Conservation (phyloP, 2,329 filamentous ascomycete genomes). For the Neocatenulostroma microsporum region DNA sequence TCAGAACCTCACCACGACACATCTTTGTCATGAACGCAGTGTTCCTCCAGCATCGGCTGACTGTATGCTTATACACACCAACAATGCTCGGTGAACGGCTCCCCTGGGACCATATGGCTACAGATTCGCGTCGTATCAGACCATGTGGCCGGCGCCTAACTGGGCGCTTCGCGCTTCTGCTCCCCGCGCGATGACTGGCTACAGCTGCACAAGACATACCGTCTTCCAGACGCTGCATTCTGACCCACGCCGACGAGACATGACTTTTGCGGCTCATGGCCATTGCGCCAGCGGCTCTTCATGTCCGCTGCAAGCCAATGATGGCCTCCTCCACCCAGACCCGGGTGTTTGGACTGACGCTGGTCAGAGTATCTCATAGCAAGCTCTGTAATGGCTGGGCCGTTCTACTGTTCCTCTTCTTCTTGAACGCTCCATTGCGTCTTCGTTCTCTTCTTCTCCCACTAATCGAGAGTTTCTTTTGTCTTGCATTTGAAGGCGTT, state of each 20-base stretch:
- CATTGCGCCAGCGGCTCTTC: conserved; percentile 4
- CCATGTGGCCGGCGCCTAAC: too few species aligned
- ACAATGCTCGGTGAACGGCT: too few species aligned
- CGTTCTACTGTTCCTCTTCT: too few species aligned
- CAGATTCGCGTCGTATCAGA: too few species aligned
- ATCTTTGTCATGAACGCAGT: too few species aligned
- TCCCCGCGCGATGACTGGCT: not conserved
- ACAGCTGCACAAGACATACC: not conserved
- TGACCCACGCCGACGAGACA: too few species aligned
- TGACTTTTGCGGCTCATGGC: not conserved
- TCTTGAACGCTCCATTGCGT: too few species aligned
- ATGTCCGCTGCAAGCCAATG: conserved; percentile 1
- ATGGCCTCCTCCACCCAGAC: not conserved
- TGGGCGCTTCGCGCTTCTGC: not conserved
- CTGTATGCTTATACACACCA: too few species aligned
- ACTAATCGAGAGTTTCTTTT: conserved; percentile 2
- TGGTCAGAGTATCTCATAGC: conserved; percentile 2
- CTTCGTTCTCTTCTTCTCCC: not conserved
- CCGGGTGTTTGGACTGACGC: conserved; percentile 1
- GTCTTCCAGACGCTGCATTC: too few species aligned
- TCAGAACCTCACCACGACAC: too few species aligned
- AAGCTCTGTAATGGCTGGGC: conserved; percentile 2
- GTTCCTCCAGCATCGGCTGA: too few species aligned
- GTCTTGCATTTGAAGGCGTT: conserved; percentile 3
- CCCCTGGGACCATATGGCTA: too few species aligned